These are phyloP conservation scores for Pyrus hybrid DNA, from an alignment of 331 rosid species.

Conservation along the genomic window DNA sequence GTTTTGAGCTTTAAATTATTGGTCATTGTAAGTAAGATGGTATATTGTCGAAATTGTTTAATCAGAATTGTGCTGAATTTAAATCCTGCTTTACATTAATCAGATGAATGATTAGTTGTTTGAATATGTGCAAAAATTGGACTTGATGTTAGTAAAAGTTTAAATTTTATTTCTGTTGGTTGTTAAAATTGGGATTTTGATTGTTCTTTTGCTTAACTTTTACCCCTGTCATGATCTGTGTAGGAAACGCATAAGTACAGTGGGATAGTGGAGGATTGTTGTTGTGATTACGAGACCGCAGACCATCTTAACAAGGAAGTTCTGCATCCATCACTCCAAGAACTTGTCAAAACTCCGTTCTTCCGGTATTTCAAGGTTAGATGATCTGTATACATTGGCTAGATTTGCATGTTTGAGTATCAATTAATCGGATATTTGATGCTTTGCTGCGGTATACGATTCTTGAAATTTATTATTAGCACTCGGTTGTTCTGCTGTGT, in stretches of 20 bases:
- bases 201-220: background rate
- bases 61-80: background rate
- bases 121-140: background rate
- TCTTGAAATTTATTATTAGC: no score
- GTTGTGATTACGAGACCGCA: slow-evolving; percentile 94
- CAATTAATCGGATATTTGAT: no score
- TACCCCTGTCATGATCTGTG: background rate
- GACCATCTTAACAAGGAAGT: slow-evolving; percentile 70
- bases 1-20: background rate
- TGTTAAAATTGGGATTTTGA: background rate
- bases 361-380: slow-evolving; percentile 90
- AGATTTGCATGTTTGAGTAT: background rate
- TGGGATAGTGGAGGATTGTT: slow-evolving; percentile 93
- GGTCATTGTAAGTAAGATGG: background rate
- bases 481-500: background rate
- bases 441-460: no score
- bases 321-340: slow-evolving; percentile 79
- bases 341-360: slow-evolving; percentile 87
- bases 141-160: background rate
- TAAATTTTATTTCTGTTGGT: background rate
- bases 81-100: no score
- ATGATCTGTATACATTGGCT: slow-evolving; percentile 2
- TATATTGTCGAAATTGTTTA: background rate
- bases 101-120: background rate
- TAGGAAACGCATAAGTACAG: slow-evolving; percentile 65